phyloP scores from a whole-genome alignment of 192 early-diverging fungal genomes.

The Phycomyces blakesleeanus region DNA sequence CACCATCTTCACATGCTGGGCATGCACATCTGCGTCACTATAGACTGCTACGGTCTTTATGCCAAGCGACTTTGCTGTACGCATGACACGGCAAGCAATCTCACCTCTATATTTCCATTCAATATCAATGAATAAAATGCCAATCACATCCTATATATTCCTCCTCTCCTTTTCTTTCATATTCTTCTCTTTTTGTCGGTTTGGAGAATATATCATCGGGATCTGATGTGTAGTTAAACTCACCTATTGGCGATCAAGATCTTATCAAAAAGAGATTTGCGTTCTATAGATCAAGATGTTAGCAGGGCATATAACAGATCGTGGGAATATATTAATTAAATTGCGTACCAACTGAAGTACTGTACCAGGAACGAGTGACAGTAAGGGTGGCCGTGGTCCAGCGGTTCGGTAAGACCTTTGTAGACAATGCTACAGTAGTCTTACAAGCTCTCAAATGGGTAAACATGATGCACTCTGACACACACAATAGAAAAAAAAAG shows the following conservation, averaged over 20 bases:
- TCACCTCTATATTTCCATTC: constrained; percentile 56
- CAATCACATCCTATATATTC: too few species aligned
- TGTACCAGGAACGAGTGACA: constrained; percentile 37
- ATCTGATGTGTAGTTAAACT: too few species aligned
- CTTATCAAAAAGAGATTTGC: constrained; percentile 88
- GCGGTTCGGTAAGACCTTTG: not conserved
- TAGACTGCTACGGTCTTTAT: constrained; percentile 95
- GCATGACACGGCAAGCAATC: constrained; percentile 77
- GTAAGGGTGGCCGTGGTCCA: not conserved
- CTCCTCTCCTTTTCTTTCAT: too few species aligned
- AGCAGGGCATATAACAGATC: not conserved
- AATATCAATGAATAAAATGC: too few species aligned
- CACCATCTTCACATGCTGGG: constrained; percentile 81
- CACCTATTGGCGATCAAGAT: constrained; percentile 94
- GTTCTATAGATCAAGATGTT: constrained; percentile 33
- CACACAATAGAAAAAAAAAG: too few species aligned
- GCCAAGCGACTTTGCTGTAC: constrained; percentile 82
- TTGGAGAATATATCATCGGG: too few species aligned
- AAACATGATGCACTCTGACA: not conserved
- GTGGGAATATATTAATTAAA: too few species aligned
- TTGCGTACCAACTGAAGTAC: constrained; percentile 40
- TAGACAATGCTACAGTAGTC: not conserved
- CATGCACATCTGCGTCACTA: constrained; percentile 82
- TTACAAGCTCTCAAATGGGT: not conserved
- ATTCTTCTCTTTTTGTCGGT: too few species aligned